Percentiles rank a stretch among this genome's conserved stretches.
These are phyloP conservation scores for Fusarium hostae DNA, from an alignment of 2,329 filamentous ascomycete species.

Conservation along the genomic window DNA sequence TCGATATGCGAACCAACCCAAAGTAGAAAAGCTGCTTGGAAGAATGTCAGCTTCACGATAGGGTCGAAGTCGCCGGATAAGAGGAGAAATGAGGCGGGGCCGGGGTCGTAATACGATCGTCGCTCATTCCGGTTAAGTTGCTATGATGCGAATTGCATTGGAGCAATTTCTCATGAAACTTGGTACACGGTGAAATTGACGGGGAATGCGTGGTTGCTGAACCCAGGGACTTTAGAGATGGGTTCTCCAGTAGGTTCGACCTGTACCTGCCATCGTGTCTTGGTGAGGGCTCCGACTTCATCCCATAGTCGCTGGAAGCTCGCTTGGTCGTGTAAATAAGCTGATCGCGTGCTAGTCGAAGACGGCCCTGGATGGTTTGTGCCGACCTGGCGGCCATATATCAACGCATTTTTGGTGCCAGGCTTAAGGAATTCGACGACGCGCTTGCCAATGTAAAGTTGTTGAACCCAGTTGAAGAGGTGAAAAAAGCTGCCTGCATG, in stretches of 20 bases:
- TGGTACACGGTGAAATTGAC: conserved; percentile 52
- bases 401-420: conserved; percentile 56
- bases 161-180: conserved; percentile 41
- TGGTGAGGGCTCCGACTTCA: conserved; percentile 60
- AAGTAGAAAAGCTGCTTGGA: conserved; percentile 25
- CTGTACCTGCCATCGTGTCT: conserved; percentile 61
- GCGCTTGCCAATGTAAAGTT: conserved; percentile 57
- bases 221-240: conserved; percentile 39
- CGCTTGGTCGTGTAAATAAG: conserved; percentile 60
- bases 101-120: conserved; percentile 12
- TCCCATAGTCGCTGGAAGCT: conserved; percentile 66
- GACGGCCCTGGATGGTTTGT: conserved; percentile 44
- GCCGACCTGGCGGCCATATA: conserved; percentile 65
- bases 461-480: conserved; percentile 60
- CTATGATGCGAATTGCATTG: not conserved
- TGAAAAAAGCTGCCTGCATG: conserved; percentile 63
- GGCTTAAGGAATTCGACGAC: conserved; percentile 59
- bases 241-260: conserved; percentile 49
- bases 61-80: conserved; percentile 13
- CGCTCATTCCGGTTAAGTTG: conserved; percentile 11
- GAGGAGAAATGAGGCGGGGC: conserved; percentile 28
- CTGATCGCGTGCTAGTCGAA: conserved; percentile 39
- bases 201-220: conserved; percentile 43
- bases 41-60: conserved; percentile 30
- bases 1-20: conserved; percentile 23